phyloP scores from a whole-genome alignment of 108 stramenopile genomes.

The Cyclostephanos invisitatus region DNA sequence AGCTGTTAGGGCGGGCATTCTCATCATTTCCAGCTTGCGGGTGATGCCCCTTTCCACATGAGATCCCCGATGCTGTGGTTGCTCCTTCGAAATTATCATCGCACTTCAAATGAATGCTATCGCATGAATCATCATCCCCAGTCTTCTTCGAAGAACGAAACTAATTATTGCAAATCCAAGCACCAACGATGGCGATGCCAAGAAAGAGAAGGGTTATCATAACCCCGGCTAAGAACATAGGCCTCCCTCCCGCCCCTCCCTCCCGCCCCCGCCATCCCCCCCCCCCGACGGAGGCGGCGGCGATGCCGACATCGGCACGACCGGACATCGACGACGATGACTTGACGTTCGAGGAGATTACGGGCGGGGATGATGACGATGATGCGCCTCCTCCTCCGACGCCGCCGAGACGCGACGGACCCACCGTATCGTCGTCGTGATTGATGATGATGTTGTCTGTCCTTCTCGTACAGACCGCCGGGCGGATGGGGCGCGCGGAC shows the following conservation, averaged over 20 bases:
- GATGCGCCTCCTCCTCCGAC: background rate
- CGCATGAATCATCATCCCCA: slow-evolving; percentile 3
- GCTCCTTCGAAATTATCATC: slow-evolving; percentile 27
- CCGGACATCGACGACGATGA: background rate
- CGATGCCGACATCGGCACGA: background rate
- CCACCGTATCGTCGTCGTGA: background rate
- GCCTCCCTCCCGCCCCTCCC: too few species aligned
- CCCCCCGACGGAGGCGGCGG: background rate
- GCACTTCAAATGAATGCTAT: slow-evolving; percentile 20
- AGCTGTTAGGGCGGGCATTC: slow-evolving; percentile 24
- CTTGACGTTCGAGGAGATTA: too few species aligned
- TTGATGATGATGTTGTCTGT: too few species aligned
- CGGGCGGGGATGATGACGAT: background rate
- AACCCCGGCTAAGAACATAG: slow-evolving; percentile 24
- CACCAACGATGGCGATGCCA: slow-evolving; percentile 1
- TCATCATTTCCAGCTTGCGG: slow-evolving; percentile 21
- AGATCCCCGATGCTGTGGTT: slow-evolving; percentile 23
- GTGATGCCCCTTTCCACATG: slow-evolving; percentile 36
- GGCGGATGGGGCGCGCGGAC: too few species aligned
- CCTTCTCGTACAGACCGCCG: too few species aligned
- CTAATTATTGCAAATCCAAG: slow-evolving; percentile 19
- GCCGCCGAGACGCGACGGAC: background rate
- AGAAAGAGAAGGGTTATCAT: slow-evolving; percentile 14
- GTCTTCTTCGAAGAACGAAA: background rate
- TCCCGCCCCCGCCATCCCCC: background rate